Evolutionary conservation across 345 rosid species (phyloP), one percentile per base, ranked within the genome.

Genomic region (Citrus trifoliata): DNA sequence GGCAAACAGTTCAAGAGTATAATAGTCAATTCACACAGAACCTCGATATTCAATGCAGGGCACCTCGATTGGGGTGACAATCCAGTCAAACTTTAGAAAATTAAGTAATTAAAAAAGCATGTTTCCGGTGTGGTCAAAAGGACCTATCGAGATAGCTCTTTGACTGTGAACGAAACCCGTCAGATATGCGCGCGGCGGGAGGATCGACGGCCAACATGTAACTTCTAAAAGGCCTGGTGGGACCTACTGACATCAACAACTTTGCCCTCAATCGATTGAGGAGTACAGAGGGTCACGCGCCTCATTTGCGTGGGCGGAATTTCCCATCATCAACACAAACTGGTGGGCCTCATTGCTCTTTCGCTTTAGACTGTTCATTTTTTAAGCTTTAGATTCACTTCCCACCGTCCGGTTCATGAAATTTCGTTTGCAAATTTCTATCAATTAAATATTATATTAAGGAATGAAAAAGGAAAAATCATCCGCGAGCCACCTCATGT

Each of bases 81-180:
- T 77, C 81, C 87, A 88, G 94, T 91, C 96, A 95, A 90, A 93
- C 88, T 86, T 86, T 90, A 77, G 77, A 82, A 81, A 89, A 88
- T 48, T 63, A 70, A 76, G 68, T 72, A 61, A 7, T 33, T 53
- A 38, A 70, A 73, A 77, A 72, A 74, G 81, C 76, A 83, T 73
- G 83, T 80, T 88, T 87, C 86, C 81, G 76, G 88, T 77, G 70
- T 68, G 92, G 92, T 86, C 89, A 84, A 82, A 87, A 77, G 75
- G 71, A 83, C 80, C 89, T 75, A 82, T 82, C 87, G 42, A 82
- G 84, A 82, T 74, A 73, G 73, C 71, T 73, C 78, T 87, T 87
- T 89, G 91, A 91, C 91, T 78, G 19, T 32, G 0, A n/a, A 74
- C 14, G 7, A 0, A 0, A 3, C 4, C 88, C 88, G 85, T 89